Evolutionary conservation across 1,284 basidiomycete species (phyloP).

Genomic region (Microbotryum intermedium): DNA sequence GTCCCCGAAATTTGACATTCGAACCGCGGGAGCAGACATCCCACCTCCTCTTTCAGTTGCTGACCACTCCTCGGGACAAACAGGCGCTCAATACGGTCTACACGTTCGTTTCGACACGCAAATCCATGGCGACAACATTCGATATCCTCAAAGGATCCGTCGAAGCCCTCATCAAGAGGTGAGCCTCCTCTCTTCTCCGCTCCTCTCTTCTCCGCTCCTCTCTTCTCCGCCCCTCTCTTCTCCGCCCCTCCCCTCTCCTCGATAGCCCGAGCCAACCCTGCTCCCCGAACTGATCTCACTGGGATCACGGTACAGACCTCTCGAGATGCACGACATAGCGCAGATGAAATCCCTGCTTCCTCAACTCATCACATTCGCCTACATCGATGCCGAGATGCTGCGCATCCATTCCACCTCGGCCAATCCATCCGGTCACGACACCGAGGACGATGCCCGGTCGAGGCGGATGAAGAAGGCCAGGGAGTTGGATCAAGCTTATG

Average conservation of each 20-base stretch:
- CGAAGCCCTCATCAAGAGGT: conserved; percentile 67
- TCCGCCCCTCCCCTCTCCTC: background rate
- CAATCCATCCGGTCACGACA: conserved; percentile 4
- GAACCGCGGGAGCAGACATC: background rate
- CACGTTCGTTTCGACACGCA: conserved; percentile 74
- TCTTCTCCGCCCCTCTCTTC: background rate
- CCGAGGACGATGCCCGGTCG: conserved; percentile 7
- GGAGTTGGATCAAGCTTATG: conserved; percentile 34
- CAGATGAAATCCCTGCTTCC: conserved; percentile 84
- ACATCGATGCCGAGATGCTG: conserved; percentile 60
- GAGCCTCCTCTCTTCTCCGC: conserved; percentile 19
- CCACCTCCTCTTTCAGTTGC: background rate
- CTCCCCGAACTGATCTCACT: conserved; percentile 16
- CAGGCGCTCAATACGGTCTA: conserved; percentile 83
- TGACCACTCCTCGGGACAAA: background rate
- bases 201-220: background rate
- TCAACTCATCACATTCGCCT: conserved; percentile 70
- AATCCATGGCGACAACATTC: conserved; percentile 73
- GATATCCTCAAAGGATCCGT: conserved; percentile 65
- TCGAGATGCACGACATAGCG: conserved; percentile 68
- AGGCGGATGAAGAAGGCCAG: conserved; percentile 30
- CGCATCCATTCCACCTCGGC: conserved; percentile 48
- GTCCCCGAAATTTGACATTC: background rate
- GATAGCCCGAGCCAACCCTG: too few relatives aligned
- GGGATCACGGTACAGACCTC: conserved; percentile 48